phyloP scores from a whole-genome alignment of 1,139 yeast species.

The Yamadazyma sp. region DNA sequence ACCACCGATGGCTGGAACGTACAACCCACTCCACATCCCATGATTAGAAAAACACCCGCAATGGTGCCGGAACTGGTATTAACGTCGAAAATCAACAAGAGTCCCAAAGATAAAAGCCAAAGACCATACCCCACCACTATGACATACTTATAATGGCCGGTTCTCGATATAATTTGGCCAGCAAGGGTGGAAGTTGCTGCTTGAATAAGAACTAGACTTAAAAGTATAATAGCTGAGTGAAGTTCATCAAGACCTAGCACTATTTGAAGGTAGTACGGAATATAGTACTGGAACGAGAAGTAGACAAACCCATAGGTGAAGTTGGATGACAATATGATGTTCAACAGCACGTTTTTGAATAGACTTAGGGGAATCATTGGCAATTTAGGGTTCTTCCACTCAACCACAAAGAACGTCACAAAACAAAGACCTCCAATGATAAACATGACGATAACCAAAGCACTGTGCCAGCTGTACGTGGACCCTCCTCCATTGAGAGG shows the following conservation, averaged over 20 bases:
- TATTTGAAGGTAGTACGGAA: slow-evolving; percentile 53
- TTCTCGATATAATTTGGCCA: slow-evolving; percentile 43
- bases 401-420: slow-evolving; percentile 41
- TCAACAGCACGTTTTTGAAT: slow-evolving; percentile 38
- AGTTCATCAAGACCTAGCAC: slow-evolving; percentile 42
- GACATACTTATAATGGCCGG: slow-evolving; percentile 44
- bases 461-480: slow-evolving; percentile 50
- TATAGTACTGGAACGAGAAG: slow-evolving; percentile 43
- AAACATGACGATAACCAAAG: slow-evolving; percentile 46
- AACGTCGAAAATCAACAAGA: slow-evolving; percentile 35
- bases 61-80: slow-evolving; percentile 31
- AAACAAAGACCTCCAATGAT: slow-evolving; percentile 45
- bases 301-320: slow-evolving; percentile 52
- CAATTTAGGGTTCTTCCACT: slow-evolving; percentile 47
- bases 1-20: slow-evolving; percentile 45
- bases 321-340: slow-evolving; percentile 42
- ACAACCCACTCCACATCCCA: slow-evolving; percentile 45
- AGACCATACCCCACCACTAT: slow-evolving; percentile 41
- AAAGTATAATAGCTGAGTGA: slow-evolving; percentile 37
- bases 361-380: slow-evolving; percentile 59
- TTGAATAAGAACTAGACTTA: slow-evolving; percentile 46
- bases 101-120: slow-evolving; percentile 44
- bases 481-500: slow-evolving; percentile 60
- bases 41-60: slow-evolving; percentile 35
- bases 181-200: slow-evolving; percentile 38